Percentiles rank a stretch among this genome's conserved stretches.
Conservation (phyloP, 495 filamentous ascomycete genomes). For the Penicillium lividum region DNA sequence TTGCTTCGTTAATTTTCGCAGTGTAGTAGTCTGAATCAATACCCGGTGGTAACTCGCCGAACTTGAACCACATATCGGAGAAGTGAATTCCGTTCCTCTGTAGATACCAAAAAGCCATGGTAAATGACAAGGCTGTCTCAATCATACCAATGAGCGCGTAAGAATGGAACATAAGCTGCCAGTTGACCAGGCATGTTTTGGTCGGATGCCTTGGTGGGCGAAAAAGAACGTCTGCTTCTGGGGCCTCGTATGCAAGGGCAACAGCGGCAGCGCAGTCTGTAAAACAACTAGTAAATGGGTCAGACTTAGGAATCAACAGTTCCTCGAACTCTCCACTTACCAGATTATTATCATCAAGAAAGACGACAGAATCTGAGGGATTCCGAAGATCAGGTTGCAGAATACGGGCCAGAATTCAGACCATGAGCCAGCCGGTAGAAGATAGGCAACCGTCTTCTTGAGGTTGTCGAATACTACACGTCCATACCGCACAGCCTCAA, state of each 20-base stretch:
- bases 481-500: slow-evolving; percentile 64
- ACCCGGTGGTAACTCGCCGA: slow-evolving; percentile 47
- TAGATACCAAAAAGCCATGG: slow-evolving; percentile 66
- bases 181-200: slow-evolving; percentile 65
- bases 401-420: slow-evolving; percentile 70
- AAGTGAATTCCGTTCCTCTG: slow-evolving; percentile 46
- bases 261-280: slow-evolving; percentile 60
- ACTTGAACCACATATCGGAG: slow-evolving; percentile 57
- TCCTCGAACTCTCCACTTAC: slow-evolving; percentile 41
- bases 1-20: slow-evolving; percentile 45
- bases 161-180: slow-evolving; percentile 61
- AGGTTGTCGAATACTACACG: slow-evolving; percentile 51
- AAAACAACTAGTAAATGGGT: slow-evolving; percentile 51
- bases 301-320: background rate
- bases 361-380: slow-evolving; percentile 65
- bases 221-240: slow-evolving; percentile 59
- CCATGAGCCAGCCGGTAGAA: slow-evolving; percentile 65
- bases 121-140: slow-evolving; percentile 59
- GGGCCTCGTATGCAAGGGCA: slow-evolving; percentile 62
- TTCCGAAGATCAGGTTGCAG: slow-evolving; percentile 65
- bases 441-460: slow-evolving; percentile 57
- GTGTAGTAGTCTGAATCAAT: slow-evolving; percentile 50
- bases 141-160: slow-evolving; percentile 65
- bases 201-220: slow-evolving; percentile 60
- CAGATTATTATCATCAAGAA: slow-evolving; percentile 72